A percentile compares a stretch with the other conserved stretches of the same genome.
phyloP scores from a whole-genome alignment of 257 asterid species.

The Buddleja alternifolia region DNA sequence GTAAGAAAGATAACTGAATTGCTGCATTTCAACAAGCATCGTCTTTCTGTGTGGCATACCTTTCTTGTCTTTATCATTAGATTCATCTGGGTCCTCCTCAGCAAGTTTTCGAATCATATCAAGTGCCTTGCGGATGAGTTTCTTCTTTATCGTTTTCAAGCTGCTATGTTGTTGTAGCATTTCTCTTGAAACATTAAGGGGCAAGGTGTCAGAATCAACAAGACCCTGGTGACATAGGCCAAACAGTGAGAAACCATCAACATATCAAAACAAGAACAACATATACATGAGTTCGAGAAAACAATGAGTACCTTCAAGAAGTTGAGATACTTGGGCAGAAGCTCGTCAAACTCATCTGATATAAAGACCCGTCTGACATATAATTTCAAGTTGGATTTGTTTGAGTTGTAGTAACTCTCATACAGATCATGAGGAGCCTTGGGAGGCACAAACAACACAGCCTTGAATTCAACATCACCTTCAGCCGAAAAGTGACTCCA shows the following conservation, averaged over 20 bases:
- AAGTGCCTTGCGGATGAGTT: conserved; percentile 94
- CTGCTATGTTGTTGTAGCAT: conserved; percentile 98
- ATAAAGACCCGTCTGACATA: conserved; percentile 87
- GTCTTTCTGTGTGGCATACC: conserved; percentile 39
- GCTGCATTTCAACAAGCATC: neutral
- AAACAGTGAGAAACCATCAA: conserved; percentile 22
- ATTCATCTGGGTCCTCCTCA: conserved; percentile 95
- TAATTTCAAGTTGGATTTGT: conserved; percentile 81
- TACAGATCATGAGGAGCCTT: conserved; percentile 94
- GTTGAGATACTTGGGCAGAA: conserved; percentile 89
- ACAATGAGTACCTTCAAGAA: conserved; percentile 67
- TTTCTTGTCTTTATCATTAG: conserved; percentile 64
- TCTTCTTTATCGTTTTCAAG: conserved; percentile 94
- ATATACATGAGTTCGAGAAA: neutral
- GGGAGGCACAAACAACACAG: conserved; percentile 84
- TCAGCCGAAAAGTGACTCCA: conserved; percentile 96
- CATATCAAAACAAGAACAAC: neutral
- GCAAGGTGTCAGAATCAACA: conserved; percentile 96
- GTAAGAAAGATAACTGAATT: neutral
- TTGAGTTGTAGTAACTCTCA: conserved; percentile 84
- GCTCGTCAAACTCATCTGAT: conserved; percentile 93
- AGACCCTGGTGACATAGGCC: conserved; percentile 66
- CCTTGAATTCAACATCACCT: conserved; percentile 98
- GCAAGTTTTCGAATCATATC: conserved; percentile 96
- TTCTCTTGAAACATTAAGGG: conserved; percentile 94